A percentile compares a stretch with the other conserved stretches of the same genome.
phyloP scores from a whole-genome alignment of 2,329 filamentous ascomycete genomes.

The Colletotrichum spinosum region DNA sequence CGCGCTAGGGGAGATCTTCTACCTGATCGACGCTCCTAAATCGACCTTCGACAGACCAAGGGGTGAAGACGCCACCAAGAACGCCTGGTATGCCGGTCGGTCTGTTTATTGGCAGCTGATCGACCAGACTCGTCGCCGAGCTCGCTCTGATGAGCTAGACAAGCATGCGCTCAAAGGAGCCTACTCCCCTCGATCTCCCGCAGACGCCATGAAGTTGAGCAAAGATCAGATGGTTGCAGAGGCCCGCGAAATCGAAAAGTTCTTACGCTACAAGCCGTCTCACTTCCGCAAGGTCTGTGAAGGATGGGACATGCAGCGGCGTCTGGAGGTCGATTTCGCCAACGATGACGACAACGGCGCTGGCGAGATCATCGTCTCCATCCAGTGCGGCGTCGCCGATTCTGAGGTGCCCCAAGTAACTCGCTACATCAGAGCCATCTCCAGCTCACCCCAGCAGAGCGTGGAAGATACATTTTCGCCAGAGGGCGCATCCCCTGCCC shows the following conservation, averaged over 20 bases:
- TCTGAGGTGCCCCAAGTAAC: conserved; percentile 57
- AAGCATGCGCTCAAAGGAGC: conserved; percentile 75
- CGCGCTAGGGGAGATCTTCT: conserved; percentile 91
- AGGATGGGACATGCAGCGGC: conserved; percentile 93
- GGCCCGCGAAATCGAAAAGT: conserved; percentile 84
- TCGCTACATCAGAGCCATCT: conserved; percentile 55
- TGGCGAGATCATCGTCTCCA: conserved; percentile 81
- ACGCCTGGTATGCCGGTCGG: conserved; percentile 85
- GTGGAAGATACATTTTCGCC: not conserved
- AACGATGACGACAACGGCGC: conserved; percentile 80
- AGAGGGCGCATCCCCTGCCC: not conserved
- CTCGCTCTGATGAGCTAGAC: conserved; percentile 78
- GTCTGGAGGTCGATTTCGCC: conserved; percentile 89
- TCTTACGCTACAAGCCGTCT: conserved; percentile 76
- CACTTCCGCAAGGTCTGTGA: conserved; percentile 83
- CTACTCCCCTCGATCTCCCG: conserved; percentile 85
- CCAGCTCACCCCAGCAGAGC: not conserved
- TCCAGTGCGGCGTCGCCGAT: conserved; percentile 78
- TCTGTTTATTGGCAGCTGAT: conserved; percentile 84
- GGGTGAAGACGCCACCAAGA: conserved; percentile 68
- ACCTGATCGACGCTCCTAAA: conserved; percentile 78
- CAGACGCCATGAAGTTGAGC: conserved; percentile 77
- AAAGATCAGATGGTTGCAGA: conserved; percentile 79
- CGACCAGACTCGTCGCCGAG: conserved; percentile 79
- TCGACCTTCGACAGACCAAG: conserved; percentile 60